phyloP scores from a whole-genome alignment of 495 filamentous ascomycete species.

The Podospora comata region DNA sequence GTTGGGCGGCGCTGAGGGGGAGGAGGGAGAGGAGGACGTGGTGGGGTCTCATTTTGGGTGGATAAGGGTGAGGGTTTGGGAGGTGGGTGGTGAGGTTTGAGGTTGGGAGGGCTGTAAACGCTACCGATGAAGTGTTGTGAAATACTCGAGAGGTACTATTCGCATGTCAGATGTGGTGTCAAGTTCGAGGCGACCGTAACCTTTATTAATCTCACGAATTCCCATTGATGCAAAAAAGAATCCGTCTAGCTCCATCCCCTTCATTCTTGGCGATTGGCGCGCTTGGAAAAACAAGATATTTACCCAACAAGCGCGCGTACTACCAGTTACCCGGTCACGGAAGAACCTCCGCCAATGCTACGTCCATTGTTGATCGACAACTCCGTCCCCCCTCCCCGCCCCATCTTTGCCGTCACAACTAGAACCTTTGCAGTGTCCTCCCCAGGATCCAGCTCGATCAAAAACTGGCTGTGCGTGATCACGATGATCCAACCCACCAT shows the following conservation, averaged over 20 bases:
- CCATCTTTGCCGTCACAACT: conserved; percentile 1
- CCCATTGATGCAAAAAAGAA: not conserved
- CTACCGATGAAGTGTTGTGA: not conserved
- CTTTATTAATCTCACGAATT: not conserved
- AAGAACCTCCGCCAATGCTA: not conserved
- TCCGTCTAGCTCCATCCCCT: not conserved
- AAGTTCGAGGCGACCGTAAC: not conserved
- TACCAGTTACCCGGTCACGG: not conserved
- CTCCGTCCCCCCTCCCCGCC: not conserved
- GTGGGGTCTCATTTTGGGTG: conserved; percentile 29
- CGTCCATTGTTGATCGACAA: not conserved
- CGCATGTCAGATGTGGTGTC: not conserved
- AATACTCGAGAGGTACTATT: not conserved
- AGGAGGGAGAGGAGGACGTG: conserved; percentile 25
- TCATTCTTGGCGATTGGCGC: not conserved
- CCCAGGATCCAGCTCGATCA: not conserved
- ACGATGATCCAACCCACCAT: conserved; percentile 5
- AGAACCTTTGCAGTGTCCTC: not conserved
- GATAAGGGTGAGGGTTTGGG: not conserved
- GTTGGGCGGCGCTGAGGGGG: conserved; percentile 25
- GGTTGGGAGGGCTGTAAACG: not conserved
- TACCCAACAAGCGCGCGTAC: not conserved
- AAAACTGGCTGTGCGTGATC: conserved; percentile 6
- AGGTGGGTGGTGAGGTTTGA: not conserved
- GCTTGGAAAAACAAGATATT: not conserved